Base-by-base conservation (phyloP, 2,329 filamentous ascomycete species). In the Talaromyces sp. region DNA sequence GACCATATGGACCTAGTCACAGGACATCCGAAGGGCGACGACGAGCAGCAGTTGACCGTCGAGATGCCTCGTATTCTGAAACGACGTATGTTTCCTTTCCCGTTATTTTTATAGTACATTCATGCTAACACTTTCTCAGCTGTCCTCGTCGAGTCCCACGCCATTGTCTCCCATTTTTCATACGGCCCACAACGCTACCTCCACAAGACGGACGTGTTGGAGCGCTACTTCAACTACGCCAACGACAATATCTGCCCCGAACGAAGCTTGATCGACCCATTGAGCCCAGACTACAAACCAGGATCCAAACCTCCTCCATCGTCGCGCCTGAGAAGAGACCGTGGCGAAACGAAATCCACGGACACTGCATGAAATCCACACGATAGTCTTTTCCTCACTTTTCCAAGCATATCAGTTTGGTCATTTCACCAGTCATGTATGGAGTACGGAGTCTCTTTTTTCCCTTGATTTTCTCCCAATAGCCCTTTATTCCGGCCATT, bases 211-310 rank as follows among this genome's bases (percentile, higher is more conserved):
- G 61, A 62, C 53, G 50, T 62, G n/a, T 30, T 62, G 52, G 61
- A 62, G 42, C 61, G 61, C n/a, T 62, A 62, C 57, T 62, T 59
- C 57, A 62, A 62, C 51, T 62, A 62, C 16, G 61, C 61, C 9
- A 62, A 59, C 36, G 61, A 62, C 10, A 62, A 62, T 42, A 57
- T 62, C 23, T 62, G 61, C 10, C 61, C 61, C 1, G 23, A 27
- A 7, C 51, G 55, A 31, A 62, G 61, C 28, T 57, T 62, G 30
- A 14, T 62, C 28, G 61, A 62, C 5, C 61, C 61, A 44, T 16
- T 36, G 28, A 59, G 59, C 10, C 57, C 61, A 23, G n/a, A 57
- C 40, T 51, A 42, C 56, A 56, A 30, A 4, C 16, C 50, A 52
- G 4, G 14, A 16, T 14, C 50, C 7, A 53, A 51, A 28, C 7